phyloP scores from a whole-genome alignment of 257 asterid genomes.

The Ophiorrhiza pumila region DNA sequence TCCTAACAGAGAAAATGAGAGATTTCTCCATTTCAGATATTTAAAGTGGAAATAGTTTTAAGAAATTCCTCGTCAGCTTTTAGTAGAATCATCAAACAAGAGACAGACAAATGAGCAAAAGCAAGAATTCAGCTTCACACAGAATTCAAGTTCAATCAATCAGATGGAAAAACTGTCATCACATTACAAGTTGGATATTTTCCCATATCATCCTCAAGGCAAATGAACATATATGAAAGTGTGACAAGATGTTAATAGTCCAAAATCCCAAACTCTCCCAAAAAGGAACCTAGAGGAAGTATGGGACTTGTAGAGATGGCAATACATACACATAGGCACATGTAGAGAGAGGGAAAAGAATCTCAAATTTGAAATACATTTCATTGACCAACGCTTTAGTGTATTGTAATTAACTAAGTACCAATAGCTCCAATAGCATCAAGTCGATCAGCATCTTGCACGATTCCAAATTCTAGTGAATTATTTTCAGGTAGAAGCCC shows the following conservation, averaged over 20 bases:
- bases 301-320: too few relatives aligned
- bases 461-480: constrained; percentile 73
- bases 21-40: neutral
- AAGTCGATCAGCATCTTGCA: constrained; percentile 97
- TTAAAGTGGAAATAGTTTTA: neutral
- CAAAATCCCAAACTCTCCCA: neutral
- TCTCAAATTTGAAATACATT: neutral
- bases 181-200: neutral
- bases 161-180: neutral
- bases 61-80: neutral
- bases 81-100: neutral
- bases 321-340: neutral
- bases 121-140: neutral
- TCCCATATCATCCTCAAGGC: neutral
- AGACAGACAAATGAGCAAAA: neutral
- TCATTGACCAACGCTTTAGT: neutral
- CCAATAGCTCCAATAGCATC: constrained; percentile 99
- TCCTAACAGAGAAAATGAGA: constrained; percentile 36
- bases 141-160: neutral
- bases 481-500: constrained; percentile 36
- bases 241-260: neutral
- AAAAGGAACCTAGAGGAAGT: neutral
- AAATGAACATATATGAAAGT: neutral
- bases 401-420: constrained; percentile 15
- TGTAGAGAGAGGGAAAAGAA: too few relatives aligned